Evolutionary conservation across 805 yeast species (phyloP).

Genomic region (Suhomyces prunicola): DNA sequence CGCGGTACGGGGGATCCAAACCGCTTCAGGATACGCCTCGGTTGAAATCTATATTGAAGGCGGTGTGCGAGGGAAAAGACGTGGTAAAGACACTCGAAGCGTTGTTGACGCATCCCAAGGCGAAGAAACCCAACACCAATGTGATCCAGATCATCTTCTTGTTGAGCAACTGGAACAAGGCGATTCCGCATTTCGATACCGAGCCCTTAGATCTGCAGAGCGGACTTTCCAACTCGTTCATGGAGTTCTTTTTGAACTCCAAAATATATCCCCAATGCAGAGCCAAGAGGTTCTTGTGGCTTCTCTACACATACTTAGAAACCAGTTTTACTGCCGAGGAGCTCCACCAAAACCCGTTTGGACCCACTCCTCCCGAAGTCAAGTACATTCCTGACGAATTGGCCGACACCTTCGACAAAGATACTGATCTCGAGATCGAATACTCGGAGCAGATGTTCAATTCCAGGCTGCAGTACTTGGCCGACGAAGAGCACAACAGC

Average conservation of each 20-base stretch:
- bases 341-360: slow-evolving; percentile 57
- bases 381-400: slow-evolving; percentile 28
- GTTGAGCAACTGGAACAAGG: slow-evolving; percentile 60
- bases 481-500: slow-evolving; percentile 36
- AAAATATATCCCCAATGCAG: slow-evolving; percentile 61
- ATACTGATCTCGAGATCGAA: slow-evolving; percentile 46
- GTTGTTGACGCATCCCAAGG: slow-evolving; percentile 34
- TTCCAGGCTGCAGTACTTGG: slow-evolving; percentile 38
- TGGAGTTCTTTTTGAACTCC: slow-evolving; percentile 69
- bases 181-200: slow-evolving; percentile 28
- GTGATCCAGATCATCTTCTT: slow-evolving; percentile 69
- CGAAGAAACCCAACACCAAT: slow-evolving; percentile 52
- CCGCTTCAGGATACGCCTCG: slow-evolving; percentile 95
- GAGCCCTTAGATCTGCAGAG: slow-evolving; percentile 13
- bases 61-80: slow-evolving; percentile 69
- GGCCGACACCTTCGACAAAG: slow-evolving; percentile 37
- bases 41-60: slow-evolving; percentile 82
- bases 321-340: slow-evolving; percentile 57
- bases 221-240: slow-evolving; percentile 42
- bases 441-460: slow-evolving; percentile 49
- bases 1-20: slow-evolving; percentile 49
- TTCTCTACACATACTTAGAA: slow-evolving; percentile 75
- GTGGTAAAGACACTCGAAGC: slow-evolving; percentile 50
- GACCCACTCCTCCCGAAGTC: slow-evolving; percentile 31
- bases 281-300: slow-evolving; percentile 76